Conservation (phyloP, 1,284 basidiomycete genomes). For the Psilocybe mexicana region DNA sequence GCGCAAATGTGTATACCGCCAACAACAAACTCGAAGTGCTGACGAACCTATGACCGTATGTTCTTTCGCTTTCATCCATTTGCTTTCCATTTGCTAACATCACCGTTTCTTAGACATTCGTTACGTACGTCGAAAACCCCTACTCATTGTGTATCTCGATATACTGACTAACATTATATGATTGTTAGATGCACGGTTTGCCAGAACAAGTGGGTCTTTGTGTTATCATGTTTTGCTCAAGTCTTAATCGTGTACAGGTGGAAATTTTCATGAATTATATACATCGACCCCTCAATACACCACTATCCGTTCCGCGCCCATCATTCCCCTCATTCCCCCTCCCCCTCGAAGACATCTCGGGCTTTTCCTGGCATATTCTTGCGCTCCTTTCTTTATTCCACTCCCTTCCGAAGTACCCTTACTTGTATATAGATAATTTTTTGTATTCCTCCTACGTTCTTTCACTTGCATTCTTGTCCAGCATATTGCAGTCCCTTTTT, state of each 20-base stretch:
- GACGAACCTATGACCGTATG: slow-evolving; percentile 91
- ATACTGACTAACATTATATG: slow-evolving; percentile 6
- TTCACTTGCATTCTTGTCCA: not conserved
- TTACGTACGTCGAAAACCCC: slow-evolving; percentile 31
- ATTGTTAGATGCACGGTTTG: slow-evolving; percentile 34
- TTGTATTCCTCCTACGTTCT: not conserved
- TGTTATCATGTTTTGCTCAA: not conserved
- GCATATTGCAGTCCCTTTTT: too few species aligned
- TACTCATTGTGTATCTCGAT: not conserved
- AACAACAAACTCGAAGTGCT: slow-evolving; percentile 92
- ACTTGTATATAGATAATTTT: not conserved
- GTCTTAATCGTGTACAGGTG: slow-evolving; percentile 14
- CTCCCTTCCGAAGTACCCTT: not conserved
- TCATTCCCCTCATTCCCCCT: too few species aligned
- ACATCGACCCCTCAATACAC: not conserved
- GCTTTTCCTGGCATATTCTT: not conserved
- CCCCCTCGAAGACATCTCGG: too few species aligned
- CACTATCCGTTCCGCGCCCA: too few species aligned
- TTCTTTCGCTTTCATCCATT: not conserved
- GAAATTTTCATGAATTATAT: slow-evolving; percentile 25
- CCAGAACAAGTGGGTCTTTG: slow-evolving; percentile 19
- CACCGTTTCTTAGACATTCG: slow-evolving; percentile 27
- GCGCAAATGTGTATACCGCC: slow-evolving; percentile 90
- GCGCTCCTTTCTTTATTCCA: not conserved
- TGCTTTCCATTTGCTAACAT: slow-evolving; percentile 4